Conservation (phyloP, 208 protist species). For the Naegleria lovaniensis region DNA sequence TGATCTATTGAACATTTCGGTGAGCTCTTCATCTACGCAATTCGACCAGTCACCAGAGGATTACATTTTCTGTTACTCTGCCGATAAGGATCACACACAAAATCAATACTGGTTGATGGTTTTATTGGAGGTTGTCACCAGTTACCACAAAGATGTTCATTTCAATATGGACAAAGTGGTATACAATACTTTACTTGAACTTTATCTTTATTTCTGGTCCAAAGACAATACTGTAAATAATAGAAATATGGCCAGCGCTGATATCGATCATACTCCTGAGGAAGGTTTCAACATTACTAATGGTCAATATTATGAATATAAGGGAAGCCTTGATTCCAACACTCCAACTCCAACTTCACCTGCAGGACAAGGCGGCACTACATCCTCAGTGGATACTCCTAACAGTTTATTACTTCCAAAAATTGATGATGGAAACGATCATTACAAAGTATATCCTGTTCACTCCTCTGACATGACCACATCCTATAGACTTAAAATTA, state of each 20-base stretch:
- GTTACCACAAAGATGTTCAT: constrained; percentile 44
- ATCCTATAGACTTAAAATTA: neutral
- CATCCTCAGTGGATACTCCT: neutral
- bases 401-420: neutral
- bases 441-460: constrained; percentile 4
- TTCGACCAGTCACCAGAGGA: constrained; percentile 50
- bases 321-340: neutral
- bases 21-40: neutral
- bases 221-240: neutral
- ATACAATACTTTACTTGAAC: constrained; percentile 86
- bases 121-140: constrained; percentile 77
- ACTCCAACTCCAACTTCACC: neutral
- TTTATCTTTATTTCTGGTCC: constrained; percentile 56
- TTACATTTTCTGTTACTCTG: constrained; percentile 80
- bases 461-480: neutral
- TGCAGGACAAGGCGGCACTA: neutral
- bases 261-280: neutral
- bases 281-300: neutral
- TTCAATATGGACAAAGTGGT: neutral
- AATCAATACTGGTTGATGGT: constrained; percentile 64
- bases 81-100: constrained; percentile 35
- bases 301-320: neutral
- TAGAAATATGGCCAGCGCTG: neutral
- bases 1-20: neutral
- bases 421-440: neutral